Percentiles rank a stretch among this genome's conserved stretches.
These are phyloP conservation scores for Trichoderma sp. DNA, from an alignment of 2,329 filamentous ascomycete genomes.

Conservation along the genomic window DNA sequence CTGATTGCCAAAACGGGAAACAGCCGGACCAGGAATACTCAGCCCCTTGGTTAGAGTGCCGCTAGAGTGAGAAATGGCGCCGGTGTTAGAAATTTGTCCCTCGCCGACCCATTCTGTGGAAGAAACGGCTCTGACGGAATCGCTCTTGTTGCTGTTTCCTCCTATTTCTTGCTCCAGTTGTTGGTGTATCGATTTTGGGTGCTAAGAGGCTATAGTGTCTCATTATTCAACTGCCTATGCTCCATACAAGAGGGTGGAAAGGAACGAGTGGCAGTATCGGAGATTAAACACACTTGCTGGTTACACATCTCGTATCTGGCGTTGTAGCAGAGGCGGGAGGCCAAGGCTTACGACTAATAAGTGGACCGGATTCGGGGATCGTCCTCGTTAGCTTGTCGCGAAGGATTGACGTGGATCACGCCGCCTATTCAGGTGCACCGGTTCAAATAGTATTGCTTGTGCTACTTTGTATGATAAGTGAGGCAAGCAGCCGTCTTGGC, in stretches of 20 bases:
- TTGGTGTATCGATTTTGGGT: background rate
- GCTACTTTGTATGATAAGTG: no score
- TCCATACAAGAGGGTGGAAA: background rate
- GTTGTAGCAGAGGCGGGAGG: background rate
- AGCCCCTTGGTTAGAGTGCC: background rate
- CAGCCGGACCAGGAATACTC: background rate
- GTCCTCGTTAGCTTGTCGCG: background rate
- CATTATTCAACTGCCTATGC: background rate
- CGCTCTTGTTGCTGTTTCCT: background rate
- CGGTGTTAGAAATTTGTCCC: background rate
- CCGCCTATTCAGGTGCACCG: background rate
- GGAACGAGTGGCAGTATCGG: background rate
- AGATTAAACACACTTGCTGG: background rate
- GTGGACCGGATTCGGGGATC: background rate
- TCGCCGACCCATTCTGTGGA: background rate
- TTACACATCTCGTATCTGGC: background rate
- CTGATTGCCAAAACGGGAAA: slow-evolving; percentile 5
- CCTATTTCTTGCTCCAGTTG: background rate
- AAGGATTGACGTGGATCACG: background rate
- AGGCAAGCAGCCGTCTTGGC: background rate
- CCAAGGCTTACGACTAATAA: background rate
- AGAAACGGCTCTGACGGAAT: background rate
- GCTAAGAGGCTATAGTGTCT: background rate
- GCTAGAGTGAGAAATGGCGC: background rate
- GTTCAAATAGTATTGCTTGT: background rate